Evolutionary conservation across 108 stramenopile genomes (phyloP), one percentile per base, ranked within the genome.

Genomic region (Pseudonitzschia delicatissima): DNA sequence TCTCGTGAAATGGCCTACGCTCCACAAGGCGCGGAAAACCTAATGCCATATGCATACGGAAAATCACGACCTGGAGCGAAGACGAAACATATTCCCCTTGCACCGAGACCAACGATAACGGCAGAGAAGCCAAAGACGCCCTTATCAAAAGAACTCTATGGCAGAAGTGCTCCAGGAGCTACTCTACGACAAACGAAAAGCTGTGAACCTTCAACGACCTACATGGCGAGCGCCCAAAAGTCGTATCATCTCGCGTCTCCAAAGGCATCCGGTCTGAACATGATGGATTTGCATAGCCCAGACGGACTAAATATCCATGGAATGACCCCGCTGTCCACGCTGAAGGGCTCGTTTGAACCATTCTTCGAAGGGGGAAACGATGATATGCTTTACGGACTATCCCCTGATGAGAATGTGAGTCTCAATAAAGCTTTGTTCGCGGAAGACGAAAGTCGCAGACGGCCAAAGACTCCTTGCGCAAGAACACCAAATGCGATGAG

Each of bases 351-450:
- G 5, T 81, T 76, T 63, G 57, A 71, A 21, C 72, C 75, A 12
- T 74, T 74, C 8, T 72, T 64, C 48, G 62, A 28, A 1, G 27
- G 49, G 3, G 45, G 45, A 27, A 40, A 44, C 4, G 25, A 35
- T n/a, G 60, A 75, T 20, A 47, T 68, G 44, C 64, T 76, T 39
- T 37, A 53, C 15, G 58, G 37, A 11, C 48, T 76, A 8, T 81
- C 80, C 8, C 74, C 74, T 11, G 75, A 73, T 26, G 80, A 76
- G 11, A 68, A 62, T 42, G 18, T 64, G 2, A 70, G 72, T 31
- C 59, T 81, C 20, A 81, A 81, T 68, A 76, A 81, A 67, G 70
- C 76, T 20, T 53, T 81, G 29, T 81, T 81, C 49, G 61, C 75
- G 3, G 75, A 76, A 25, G 80, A 68, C 20, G 40, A 71, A 29